phyloP scores from a whole-genome alignment of 345 rosid species.

The Eucalyptus pauciflora region DNA sequence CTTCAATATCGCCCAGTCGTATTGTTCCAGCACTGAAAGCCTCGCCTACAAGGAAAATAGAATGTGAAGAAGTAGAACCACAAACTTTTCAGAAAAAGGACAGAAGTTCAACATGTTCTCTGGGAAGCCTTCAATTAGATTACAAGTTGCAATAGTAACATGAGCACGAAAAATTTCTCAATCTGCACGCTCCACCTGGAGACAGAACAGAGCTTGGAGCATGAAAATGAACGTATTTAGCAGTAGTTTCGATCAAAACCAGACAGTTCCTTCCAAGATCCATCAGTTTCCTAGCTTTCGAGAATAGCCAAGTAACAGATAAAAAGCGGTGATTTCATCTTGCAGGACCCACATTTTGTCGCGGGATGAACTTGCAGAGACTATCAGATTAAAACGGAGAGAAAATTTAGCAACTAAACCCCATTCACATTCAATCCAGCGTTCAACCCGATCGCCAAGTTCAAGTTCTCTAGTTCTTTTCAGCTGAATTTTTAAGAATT shows the following conservation, averaged over 20 bases:
- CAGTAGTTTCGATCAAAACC: not conserved
- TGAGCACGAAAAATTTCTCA: not conserved
- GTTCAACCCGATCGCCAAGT: not conserved
- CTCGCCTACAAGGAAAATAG: constrained; percentile 25
- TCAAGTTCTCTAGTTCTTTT: not conserved
- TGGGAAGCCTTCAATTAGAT: not conserved
- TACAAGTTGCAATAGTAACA: not conserved
- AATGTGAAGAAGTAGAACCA: not conserved
- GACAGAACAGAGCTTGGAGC: not conserved
- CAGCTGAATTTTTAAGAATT: not conserved
- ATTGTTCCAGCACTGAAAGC: constrained; percentile 65
- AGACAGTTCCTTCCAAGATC: not conserved
- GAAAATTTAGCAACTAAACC: not conserved
- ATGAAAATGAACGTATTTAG: not conserved
- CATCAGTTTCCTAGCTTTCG: not conserved
- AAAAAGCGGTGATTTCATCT: not conserved
- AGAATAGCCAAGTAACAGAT: not conserved
- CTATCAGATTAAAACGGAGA: not conserved
- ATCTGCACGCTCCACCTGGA: not conserved
- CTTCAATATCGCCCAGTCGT: constrained; percentile 60
- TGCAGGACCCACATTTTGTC: not conserved
- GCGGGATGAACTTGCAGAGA: not conserved
- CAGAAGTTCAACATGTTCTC: not conserved
- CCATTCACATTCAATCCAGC: not conserved
- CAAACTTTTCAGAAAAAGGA: not conserved